Conservation (phyloP, 2,329 filamentous ascomycete species). For the Penicillium nordicum region DNA sequence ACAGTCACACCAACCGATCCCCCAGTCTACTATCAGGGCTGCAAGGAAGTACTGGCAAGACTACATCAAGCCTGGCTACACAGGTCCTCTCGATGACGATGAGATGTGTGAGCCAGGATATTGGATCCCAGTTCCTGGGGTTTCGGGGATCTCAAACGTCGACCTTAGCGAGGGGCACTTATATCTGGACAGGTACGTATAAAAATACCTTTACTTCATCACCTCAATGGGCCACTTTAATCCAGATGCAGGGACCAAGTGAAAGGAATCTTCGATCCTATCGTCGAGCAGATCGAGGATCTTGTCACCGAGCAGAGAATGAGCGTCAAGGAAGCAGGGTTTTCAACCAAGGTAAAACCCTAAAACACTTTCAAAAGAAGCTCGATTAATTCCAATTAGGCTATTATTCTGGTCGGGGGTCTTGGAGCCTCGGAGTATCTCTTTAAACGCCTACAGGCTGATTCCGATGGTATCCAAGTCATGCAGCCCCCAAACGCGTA, state of each 20-base stretch:
- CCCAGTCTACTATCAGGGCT: slow-evolving; percentile 22
- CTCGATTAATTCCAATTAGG: slow-evolving; percentile 6
- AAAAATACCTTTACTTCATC: background rate
- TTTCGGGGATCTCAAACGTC: slow-evolving; percentile 20
- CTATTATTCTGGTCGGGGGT: slow-evolving; percentile 40
- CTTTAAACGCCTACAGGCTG: slow-evolving; percentile 24
- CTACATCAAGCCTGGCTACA: slow-evolving; percentile 26
- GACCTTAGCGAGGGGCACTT: slow-evolving; percentile 20
- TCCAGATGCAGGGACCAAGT: slow-evolving; percentile 18
- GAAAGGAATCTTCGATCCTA: slow-evolving; percentile 28
- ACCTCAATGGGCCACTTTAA: background rate
- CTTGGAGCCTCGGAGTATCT: slow-evolving; percentile 40
- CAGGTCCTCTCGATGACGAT: slow-evolving; percentile 19
- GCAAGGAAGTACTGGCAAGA: slow-evolving; percentile 32
- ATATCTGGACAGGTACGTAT: slow-evolving; percentile 18
- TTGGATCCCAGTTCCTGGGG: slow-evolving; percentile 23
- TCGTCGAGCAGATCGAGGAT: slow-evolving; percentile 24
- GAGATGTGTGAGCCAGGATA: slow-evolving; percentile 24
- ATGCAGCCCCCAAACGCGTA: slow-evolving; percentile 33
- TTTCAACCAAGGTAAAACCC: slow-evolving; percentile 6
- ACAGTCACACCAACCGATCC: slow-evolving; percentile 26
- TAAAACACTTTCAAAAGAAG: background rate
- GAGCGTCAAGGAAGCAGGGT: slow-evolving; percentile 1
- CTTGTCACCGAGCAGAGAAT: slow-evolving; percentile 24
- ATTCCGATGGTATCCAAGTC: slow-evolving; percentile 26